These are phyloP conservation scores for Phalaenopsis aphrodite DNA, from an alignment of 106 monocot species.

Conservation along the genomic window DNA sequence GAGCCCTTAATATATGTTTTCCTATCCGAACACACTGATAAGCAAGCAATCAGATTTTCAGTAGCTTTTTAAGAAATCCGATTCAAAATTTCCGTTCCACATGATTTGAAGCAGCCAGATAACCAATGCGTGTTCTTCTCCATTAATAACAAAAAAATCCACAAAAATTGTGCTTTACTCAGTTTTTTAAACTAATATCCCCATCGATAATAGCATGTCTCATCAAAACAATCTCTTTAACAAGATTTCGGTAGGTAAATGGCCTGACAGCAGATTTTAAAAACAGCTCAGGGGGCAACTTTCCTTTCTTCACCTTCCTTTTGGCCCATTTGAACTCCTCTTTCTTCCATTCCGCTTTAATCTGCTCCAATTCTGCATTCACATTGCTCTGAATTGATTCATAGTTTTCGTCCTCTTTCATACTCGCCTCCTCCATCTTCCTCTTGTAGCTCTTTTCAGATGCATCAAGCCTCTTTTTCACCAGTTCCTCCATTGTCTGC, in stretches of 20 bases:
- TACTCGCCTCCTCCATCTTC: constrained; percentile 25
- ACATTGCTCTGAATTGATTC: not conserved
- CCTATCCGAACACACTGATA: not conserved
- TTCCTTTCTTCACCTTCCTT: constrained; percentile 31
- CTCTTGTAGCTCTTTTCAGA: constrained; percentile 26
- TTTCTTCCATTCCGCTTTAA: constrained; percentile 11
- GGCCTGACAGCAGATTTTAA: constrained; percentile 79
- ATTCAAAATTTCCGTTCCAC: not conserved
- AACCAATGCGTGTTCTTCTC: not conserved
- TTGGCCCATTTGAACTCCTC: constrained; percentile 6
- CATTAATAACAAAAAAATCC: not conserved
- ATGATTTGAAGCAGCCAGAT: not conserved
- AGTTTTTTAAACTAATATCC: constrained; percentile 33
- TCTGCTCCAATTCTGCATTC: constrained; percentile 2
- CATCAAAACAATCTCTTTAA: constrained; percentile 88
- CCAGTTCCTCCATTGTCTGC: constrained; percentile 70
- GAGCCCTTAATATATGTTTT: not conserved
- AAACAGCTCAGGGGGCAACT: constrained; percentile 53
- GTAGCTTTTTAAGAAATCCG: not conserved
- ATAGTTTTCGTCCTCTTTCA: constrained; percentile 1
- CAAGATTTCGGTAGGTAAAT: constrained; percentile 89
- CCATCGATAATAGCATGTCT: constrained; percentile 85
- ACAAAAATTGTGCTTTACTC: not conserved
- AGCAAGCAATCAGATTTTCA: not conserved
- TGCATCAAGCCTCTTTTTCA: constrained; percentile 58